These are phyloP conservation scores for Torulaspora globosa DNA, from an alignment of 1,139 yeast genomes.

Conservation along the genomic window DNA sequence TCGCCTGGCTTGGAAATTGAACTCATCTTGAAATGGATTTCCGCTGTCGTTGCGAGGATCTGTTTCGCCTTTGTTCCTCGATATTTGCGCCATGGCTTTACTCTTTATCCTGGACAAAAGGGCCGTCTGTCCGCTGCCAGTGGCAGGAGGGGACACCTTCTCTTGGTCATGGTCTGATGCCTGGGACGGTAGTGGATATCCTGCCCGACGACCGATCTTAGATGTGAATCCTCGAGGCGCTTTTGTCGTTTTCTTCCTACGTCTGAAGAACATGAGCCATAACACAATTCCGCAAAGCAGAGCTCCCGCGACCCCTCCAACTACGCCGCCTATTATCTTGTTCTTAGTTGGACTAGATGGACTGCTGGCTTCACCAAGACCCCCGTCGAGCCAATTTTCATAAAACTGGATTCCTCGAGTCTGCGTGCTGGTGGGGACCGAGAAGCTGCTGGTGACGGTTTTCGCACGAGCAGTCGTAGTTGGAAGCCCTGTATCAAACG, in stretches of 20 bases:
- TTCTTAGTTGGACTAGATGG: constrained; percentile 12
- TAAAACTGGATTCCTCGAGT: constrained; percentile 37
- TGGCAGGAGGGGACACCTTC: not conserved
- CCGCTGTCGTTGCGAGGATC: not conserved
- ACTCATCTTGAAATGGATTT: constrained; percentile 33
- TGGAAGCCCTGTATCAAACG: constrained; percentile 40
- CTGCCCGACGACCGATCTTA: constrained; percentile 15
- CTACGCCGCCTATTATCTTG: constrained; percentile 31
- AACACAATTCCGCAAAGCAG: constrained; percentile 17
- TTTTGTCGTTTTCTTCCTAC: constrained; percentile 14
- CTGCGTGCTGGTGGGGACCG: constrained; percentile 31
- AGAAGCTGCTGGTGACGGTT: constrained; percentile 23
- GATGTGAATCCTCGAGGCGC: constrained; percentile 16
- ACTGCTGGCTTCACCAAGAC: constrained; percentile 9
- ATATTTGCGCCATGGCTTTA: constrained; percentile 9
- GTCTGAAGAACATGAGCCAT: constrained; percentile 18
- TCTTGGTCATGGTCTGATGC: constrained; percentile 7
- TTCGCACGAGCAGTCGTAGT: constrained; percentile 32
- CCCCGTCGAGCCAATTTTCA: constrained; percentile 26
- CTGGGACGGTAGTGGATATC: constrained; percentile 9
- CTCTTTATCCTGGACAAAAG: constrained; percentile 7
- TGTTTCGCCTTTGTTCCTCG: not conserved
- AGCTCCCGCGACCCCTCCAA: constrained; percentile 31
- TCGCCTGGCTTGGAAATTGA: constrained; percentile 25
- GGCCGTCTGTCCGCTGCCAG: not conserved